Conservation (phyloP, 306 rosid species). For the Boehmeria nivea region DNA sequence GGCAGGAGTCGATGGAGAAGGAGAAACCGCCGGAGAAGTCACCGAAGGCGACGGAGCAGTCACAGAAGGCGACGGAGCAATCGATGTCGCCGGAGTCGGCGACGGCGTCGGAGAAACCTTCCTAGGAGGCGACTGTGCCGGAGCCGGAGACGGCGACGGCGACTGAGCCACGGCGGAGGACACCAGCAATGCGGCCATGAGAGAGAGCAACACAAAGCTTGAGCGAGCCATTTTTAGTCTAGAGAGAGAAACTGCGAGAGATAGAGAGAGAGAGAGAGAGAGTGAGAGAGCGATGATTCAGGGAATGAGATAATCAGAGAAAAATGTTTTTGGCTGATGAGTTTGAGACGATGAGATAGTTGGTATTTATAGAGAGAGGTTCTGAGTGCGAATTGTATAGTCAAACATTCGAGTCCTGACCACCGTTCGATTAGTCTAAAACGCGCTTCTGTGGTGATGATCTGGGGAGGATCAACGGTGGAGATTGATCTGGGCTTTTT, state of each 20-base stretch:
- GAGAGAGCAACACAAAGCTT: background rate
- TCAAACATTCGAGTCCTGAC: background rate
- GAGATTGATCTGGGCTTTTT: background rate
- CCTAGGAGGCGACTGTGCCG: background rate
- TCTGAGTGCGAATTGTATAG: background rate
- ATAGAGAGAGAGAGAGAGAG: background rate
- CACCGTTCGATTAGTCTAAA: background rate
- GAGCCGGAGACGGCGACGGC: slow-evolving; percentile 6
- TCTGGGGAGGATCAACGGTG: background rate
- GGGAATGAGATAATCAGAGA: no score
- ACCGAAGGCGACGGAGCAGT: background rate
- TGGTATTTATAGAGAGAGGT: slow-evolving; percentile 7
- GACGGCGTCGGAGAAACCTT: slow-evolving; percentile 15
- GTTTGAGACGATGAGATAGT: background rate
- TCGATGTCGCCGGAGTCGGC: slow-evolving; percentile 15
- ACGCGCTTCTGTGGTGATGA: background rate
- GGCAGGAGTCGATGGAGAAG: slow-evolving; percentile 19
- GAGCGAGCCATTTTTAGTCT: slow-evolving; percentile 9
- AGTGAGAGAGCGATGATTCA: background rate
- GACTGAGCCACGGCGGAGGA: slow-evolving; percentile 17
- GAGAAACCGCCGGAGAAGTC: background rate
- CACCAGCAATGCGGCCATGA: slow-evolving; percentile 14
- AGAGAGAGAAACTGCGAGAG: background rate
- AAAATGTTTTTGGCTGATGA: background rate
- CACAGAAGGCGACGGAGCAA: background rate